phyloP scores from a whole-genome alignment of 2,329 filamentous ascomycete genomes.

The Ascochyta pisi region DNA sequence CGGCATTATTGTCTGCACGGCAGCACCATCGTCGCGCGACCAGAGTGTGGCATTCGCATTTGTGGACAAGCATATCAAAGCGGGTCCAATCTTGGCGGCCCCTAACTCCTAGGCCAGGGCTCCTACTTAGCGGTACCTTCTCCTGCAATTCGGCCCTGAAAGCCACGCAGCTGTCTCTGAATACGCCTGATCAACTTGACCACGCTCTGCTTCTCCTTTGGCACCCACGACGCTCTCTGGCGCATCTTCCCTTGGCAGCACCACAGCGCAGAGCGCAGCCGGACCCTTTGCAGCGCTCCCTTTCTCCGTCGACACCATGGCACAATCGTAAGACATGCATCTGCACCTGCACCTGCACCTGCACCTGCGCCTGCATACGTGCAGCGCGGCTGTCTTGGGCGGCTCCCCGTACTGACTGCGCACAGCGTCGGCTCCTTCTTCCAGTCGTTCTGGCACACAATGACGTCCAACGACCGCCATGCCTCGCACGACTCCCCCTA shows the following conservation, averaged over 20 bases:
- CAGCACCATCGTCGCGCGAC: background rate
- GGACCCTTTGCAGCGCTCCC: constrained; percentile 9
- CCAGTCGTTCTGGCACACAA: constrained; percentile 90
- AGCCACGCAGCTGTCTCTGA: constrained; percentile 10
- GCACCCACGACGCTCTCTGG: constrained; percentile 9
- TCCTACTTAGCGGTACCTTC: constrained; percentile 4
- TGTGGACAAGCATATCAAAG: constrained; percentile 18
- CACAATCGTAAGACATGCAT: constrained; percentile 41
- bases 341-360: too few species aligned
- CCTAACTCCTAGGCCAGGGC: constrained; percentile 18
- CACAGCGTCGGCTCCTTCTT: constrained; percentile 62
- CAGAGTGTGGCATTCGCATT: constrained; percentile 3
- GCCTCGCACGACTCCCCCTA: constrained; percentile 93
- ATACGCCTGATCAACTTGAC: background rate
- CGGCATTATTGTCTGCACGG: background rate
- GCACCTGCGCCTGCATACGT: background rate
- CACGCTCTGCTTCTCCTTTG: constrained; percentile 4
- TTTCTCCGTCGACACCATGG: constrained; percentile 34
- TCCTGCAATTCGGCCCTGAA: constrained; percentile 18
- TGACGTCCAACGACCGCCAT: constrained; percentile 80
- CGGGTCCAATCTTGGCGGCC: constrained; percentile 16
- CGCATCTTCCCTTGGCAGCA: constrained; percentile 2
- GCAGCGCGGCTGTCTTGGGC: background rate
- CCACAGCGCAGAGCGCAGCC: constrained; percentile 20
- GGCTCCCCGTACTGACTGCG: constrained; percentile 31